These are phyloP conservation scores for Zopfia rhizophila DNA, from an alignment of 2,329 filamentous ascomycete genomes.

Conservation along the genomic window DNA sequence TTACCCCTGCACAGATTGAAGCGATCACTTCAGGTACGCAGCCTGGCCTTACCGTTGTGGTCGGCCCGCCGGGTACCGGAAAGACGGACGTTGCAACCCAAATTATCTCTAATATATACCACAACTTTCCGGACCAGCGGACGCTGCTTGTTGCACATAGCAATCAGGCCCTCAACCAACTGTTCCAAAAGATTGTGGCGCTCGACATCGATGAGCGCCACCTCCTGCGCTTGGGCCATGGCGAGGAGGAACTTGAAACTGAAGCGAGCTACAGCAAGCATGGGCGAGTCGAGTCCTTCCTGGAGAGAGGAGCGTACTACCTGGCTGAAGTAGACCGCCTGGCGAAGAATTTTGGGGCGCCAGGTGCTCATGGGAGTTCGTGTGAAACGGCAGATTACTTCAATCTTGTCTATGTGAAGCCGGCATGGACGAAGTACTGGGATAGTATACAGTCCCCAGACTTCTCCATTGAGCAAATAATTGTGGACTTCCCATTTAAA, in stretches of 20 bases:
- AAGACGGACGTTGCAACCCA: constrained; percentile 99
- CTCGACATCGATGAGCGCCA: constrained; percentile 96
- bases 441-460: constrained; percentile 69
- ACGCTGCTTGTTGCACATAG: constrained; percentile 95
- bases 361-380: constrained; percentile 94
- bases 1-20: constrained; percentile 90
- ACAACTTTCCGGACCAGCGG: constrained; percentile 93
- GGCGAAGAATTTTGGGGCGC: constrained; percentile 83
- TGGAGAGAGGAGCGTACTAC: constrained; percentile 84
- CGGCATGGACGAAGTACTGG: constrained; percentile 87
- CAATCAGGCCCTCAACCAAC: constrained; percentile 96
- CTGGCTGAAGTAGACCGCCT: constrained; percentile 87
- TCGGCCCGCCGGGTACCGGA: constrained; percentile 94
- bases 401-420: constrained; percentile 88
- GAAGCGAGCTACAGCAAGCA: constrained; percentile 92
- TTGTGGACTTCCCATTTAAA: constrained; percentile 85
- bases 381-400: constrained; percentile 98
- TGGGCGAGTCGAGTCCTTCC: constrained; percentile 92
- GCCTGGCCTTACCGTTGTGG: constrained; percentile 90
- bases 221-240: constrained; percentile 89
- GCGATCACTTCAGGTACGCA: constrained; percentile 95
- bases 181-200: constrained; percentile 97
- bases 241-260: constrained; percentile 91
- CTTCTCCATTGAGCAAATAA: constrained; percentile 69
- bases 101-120: constrained; percentile 98